Evolutionary conservation across 2,329 filamentous ascomycete genomes (phyloP), one percentile per base, ranked within the genome.

Genomic region (Teratosphaeria epicoccoides): DNA sequence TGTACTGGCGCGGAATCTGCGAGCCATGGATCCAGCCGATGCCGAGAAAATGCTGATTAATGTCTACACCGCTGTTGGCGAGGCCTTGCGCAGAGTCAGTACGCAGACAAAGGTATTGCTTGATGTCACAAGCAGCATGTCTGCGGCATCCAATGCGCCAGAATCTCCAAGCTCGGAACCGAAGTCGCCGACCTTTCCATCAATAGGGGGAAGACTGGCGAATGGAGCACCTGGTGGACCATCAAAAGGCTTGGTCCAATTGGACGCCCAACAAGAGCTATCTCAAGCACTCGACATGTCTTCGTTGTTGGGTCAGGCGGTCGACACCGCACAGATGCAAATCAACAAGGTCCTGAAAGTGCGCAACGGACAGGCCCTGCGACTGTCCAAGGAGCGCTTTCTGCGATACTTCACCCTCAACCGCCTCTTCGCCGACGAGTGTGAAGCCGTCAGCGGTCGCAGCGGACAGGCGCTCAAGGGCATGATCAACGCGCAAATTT

Each of bases 41-140:
- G 88, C 89, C 0, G 91, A 97, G 68, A 80, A 83, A 6, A 79
- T 97, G 60, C 78, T 97, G 12, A 75, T 82, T 25, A 87, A 82
- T 52, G 85, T 95, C 14, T 98, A 97, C 63, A 85, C 89, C 17
- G 83, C 86, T 28, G 84, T 96, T 7, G 85, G 91, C 3, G 93
- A 98, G 71, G 87, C 87, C 3, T 68, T 98, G 46, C 79, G 93
- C 52, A 80, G 93, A 62, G 73, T 96, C 6, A 88, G 88, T 17
- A 90, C 88, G 0, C 91, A 97, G 66, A 86, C 93, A 51, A 98
- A 98, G 68, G 83, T 97, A 9, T 71, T 98, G n/a, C 76, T 98
- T 9, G 93, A 98, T 68, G 87, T 95, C 20, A 93, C 90, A 0
- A 95, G 89, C 66, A 84, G 81, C 11, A 76, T 87, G 49, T 66